These are phyloP conservation scores for Teunomyces barrocoloradensis DNA, from an alignment of 805 yeast species.

Conservation along the genomic window DNA sequence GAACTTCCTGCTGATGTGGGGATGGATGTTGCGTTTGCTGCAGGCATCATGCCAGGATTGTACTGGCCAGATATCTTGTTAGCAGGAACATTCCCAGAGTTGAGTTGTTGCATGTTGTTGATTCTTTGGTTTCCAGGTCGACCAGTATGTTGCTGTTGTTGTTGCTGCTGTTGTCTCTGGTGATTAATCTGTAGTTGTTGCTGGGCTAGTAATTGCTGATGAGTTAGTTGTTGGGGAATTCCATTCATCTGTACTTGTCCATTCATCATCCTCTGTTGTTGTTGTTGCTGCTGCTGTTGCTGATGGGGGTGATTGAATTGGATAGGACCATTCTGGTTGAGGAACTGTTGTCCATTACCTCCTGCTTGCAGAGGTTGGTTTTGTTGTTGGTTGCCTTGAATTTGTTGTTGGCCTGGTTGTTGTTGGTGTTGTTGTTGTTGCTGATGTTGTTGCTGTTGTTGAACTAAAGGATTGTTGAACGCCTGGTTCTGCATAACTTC, in stretches of 20 bases:
- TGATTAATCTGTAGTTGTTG: constrained; percentile 10
- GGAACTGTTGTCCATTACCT: constrained; percentile 1
- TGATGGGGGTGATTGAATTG: constrained; percentile 1
- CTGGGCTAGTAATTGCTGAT: constrained; percentile 10
- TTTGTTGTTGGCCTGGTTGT: constrained; percentile 7
- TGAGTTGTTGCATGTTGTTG: constrained; percentile 17
- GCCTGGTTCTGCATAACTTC: constrained; percentile 10
- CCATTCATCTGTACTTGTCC: constrained; percentile 8
- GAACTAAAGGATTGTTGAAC: constrained; percentile 5
- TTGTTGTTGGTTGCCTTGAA: constrained; percentile 3
- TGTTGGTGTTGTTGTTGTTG: constrained; percentile 9
- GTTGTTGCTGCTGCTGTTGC: constrained; percentile 7
- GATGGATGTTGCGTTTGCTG: constrained; percentile 24
- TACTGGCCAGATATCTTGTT: constrained; percentile 11
- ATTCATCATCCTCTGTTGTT: constrained; percentile 8
- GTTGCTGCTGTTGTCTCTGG: constrained; percentile 10
- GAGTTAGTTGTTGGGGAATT: constrained; percentile 5
- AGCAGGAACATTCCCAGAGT: constrained; percentile 6
- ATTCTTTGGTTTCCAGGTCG: constrained; percentile 20
- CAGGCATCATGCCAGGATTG: constrained; percentile 12
- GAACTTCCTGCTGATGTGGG: constrained; percentile 20
- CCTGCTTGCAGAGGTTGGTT: neutral
- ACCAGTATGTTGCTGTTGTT: constrained; percentile 10
- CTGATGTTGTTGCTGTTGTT: constrained; percentile 8
- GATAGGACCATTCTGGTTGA: neutral